Base-by-base conservation (phyloP, 2,329 filamentous ascomycete genomes). In the Apiospora marii region DNA sequence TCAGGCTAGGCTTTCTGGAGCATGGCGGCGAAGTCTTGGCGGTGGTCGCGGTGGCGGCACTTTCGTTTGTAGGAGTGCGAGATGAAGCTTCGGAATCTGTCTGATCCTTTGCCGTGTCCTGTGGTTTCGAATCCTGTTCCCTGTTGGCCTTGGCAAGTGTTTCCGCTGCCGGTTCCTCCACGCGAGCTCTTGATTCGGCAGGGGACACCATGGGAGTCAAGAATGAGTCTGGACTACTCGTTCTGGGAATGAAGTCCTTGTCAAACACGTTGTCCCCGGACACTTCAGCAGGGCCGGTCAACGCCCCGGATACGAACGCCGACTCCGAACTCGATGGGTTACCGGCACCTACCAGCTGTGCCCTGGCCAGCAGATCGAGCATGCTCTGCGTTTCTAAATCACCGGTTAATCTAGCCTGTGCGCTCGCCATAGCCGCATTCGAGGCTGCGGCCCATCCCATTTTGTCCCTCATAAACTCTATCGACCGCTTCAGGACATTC, bases 391-490 rank as follows among this genome's bases (percentile, higher is more conserved):
- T 89, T 77, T 98, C 96, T 70, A 94, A 85, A 82, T 98, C 95
- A 30, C 95, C 95, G 74, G 89, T 91, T 70, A 93, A 87, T 79
- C 93, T 92, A 70, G 95, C 94, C 82, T 98, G 94, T 22, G 94
- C 95, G 79, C 91, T 94, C 64, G 92, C 92, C 76, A 98, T 91
- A 14, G 91, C 94, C 19, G 93, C 90, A 79, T 92, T 93, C 70
- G 90, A 90, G 44, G 92, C 88, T 70, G 80, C 83, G 44, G 93
- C 90, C 92, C 94, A 96, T 75, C 93, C 93, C 83, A 97, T 89
- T 75, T 94, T 93, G 80, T 98, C 95, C 79, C 94, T 93, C 93
- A 99, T 97, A 80, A 98, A 98, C 82, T 98, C 96, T 80, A 98
- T 92, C 12, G 95, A 97, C 73, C 96, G 90, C 84, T 97, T 98